Evolutionary conservation across 139 green algal species (phyloP), one percentile per base, ranked within the genome.

Genomic region (Ettlia oleoabundans): DNA sequence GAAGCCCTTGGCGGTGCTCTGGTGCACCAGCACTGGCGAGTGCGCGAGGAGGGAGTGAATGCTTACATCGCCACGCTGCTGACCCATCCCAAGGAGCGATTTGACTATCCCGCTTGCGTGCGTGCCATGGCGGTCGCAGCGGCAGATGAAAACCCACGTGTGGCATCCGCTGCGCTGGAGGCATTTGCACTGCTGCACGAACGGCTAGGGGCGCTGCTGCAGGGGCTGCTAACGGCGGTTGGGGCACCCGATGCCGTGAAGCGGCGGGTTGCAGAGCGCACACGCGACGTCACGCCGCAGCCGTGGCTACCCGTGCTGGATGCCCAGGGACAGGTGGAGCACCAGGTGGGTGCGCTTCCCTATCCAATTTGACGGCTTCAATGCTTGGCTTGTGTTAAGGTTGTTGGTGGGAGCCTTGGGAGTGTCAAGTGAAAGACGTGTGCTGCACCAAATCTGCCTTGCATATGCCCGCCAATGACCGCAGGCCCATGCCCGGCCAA

Each of bases 31-130:
- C 89, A 77, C 78, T 89, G 84, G 82, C 69, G 83, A 5, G 86
- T 91, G 30, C 80, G 90, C 24, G 90, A 94, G 85, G 88, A 92
- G 43, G 84, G 88, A 2, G 58, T 92, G 18, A 93, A 91, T 58
- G 82, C 81, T 0, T n/a, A 81, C 77, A 89, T 82, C 58, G 86
- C 91, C 85, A 86, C 84, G 0, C 53, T 91, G 72, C 85, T 93
- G 33, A 51, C 76, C 1, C 81, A 87, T 61, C 62, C 40, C 10
- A 53, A 61, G 13, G 66, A 69, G 6, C 53, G 65, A 3, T 85
- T 83, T 32, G 70, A 89, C 35, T 63, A 84, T 7, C 41, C 55
- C 3, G 42, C 51, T 5, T 63, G 76, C 9, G 87, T 91, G 30
- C 40, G 53, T 5, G 30, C 82, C 22, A 74, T 91, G 41, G 52